These are phyloP conservation scores for Pseudogymnoascus sp. DNA, from an alignment of 2,329 filamentous ascomycete genomes.

Conservation along the genomic window DNA sequence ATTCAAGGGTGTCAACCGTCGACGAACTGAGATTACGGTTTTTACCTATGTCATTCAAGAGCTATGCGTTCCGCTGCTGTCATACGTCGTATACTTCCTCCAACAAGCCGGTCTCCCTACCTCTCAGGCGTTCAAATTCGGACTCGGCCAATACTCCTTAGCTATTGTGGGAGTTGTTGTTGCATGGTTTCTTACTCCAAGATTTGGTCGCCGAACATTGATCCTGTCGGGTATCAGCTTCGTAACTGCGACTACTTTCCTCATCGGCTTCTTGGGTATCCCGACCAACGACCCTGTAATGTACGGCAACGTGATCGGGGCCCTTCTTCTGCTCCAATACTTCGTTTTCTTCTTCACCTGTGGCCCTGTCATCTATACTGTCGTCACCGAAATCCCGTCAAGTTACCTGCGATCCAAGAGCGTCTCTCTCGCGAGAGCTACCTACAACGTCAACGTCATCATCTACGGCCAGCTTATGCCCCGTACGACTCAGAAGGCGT, in stretches of 20 bases:
- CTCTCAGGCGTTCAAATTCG: constrained; percentile 43
- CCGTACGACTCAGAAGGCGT: constrained; percentile 19
- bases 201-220: constrained; percentile 19
- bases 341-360: constrained; percentile 35
- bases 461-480: constrained; percentile 25
- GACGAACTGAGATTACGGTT: constrained; percentile 41
- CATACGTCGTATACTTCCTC: constrained; percentile 54
- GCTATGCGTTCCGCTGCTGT: constrained; percentile 48
- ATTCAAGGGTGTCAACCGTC: constrained; percentile 37
- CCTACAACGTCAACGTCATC: constrained; percentile 33
- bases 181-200: constrained; percentile 20
- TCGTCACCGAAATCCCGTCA: constrained; percentile 35
- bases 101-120: constrained; percentile 44
- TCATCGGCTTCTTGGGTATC: constrained; percentile 19
- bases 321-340: constrained; percentile 32
- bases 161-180: constrained; percentile 34
- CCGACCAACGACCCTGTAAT: constrained; percentile 13
- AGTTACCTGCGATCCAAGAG: constrained; percentile 34
- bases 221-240: constrained; percentile 17
- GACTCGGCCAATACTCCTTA: constrained; percentile 38
- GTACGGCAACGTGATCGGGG: constrained; percentile 25
- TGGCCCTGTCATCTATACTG: constrained; percentile 35
- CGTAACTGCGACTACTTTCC: constrained; percentile 19
- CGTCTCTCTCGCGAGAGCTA: constrained; percentile 31
- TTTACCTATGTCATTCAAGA: constrained; percentile 2